Base-by-base conservation (phyloP, 352 stramenopile species). In the Phytopythium boreale region DNA sequence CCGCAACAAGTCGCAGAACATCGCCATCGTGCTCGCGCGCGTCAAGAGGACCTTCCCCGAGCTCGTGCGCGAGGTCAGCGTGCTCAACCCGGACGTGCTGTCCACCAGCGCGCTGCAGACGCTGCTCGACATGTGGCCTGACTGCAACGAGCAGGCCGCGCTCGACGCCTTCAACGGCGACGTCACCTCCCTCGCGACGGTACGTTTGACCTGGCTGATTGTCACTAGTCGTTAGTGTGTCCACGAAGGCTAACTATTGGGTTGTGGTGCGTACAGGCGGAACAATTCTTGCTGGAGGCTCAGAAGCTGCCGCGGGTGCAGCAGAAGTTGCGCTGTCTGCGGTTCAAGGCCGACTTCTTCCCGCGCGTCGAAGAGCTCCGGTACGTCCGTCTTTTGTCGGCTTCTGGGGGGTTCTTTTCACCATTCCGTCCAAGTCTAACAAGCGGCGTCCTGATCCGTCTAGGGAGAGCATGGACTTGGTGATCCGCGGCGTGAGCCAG, bases 1-100 rank as follows among this genome's bases (percentile, higher is more conserved):
- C 55, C 76, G 82, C 66, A 95, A 95, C 65, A 95, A 93, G 64
- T 88, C 85, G 17, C 87, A 93, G 60, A 93, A 95, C 57, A 91
- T 95, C 59, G 76, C 80, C 3, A 93, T 93, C 56, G 84, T 80
- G 14, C 71, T 95, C 19, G 87, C 87, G 14, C 79, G 84, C 53
- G 74, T 95, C 59, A 92, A 92, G 71, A 63, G 81, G 1, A 68
- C 64, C 10, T 89, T 92, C 52, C 63, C 73, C 0, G 64, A 90
- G 56, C 69, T 95, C 9, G 82, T 80, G 31, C 62, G 65, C 9
- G 82, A 92, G 47, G 80, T 95, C 41, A 69, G 88, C 53, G 75
- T 68, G 22, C 64, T 93, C 60, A 88, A 92, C 37, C 82, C 77
- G 58, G 74, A 77, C n/a, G 71, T 87, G 34, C 67, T 93, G 39